A percentile compares a stretch with the other conserved stretches of the same genome.
These are phyloP conservation scores for Aspergillus bertholletiae DNA, from an alignment of 495 filamentous ascomycete species.

Conservation along the genomic window DNA sequence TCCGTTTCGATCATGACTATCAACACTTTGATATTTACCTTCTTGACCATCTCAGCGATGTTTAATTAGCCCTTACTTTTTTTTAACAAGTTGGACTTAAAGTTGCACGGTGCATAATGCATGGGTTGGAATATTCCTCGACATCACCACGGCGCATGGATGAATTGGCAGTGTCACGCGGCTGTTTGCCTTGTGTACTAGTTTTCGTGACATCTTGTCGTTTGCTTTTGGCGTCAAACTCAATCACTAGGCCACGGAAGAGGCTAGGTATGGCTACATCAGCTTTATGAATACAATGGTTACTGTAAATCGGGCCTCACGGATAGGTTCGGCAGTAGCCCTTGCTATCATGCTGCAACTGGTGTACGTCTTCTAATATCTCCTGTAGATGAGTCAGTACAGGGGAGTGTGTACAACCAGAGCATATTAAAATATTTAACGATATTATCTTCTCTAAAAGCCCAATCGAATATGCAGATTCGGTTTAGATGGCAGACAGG, in stretches of 20 bases:
- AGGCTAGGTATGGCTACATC: neutral
- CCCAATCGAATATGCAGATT: too few relatives aligned
- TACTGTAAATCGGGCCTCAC: neutral
- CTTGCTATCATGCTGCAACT: too few relatives aligned
- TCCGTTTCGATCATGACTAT: neutral
- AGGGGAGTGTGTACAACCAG: too few relatives aligned
- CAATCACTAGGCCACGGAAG: too few relatives aligned
- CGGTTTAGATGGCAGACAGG: too few relatives aligned
- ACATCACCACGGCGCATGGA: neutral
- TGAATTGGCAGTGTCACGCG: neutral
- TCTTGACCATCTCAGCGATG: neutral
- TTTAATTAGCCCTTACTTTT: neutral
- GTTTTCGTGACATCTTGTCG: too few relatives aligned
- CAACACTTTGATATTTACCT: neutral
- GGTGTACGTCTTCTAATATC: too few relatives aligned
- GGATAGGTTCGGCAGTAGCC: neutral
- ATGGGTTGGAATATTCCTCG: neutral
- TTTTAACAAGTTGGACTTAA: neutral
- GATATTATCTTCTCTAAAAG: too few relatives aligned
- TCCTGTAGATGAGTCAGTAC: too few relatives aligned
- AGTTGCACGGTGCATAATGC: neutral
- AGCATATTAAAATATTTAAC: too few relatives aligned
- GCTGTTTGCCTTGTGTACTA: neutral
- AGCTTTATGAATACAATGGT: neutral
- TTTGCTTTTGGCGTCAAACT: too few relatives aligned